A percentile compares a stretch with the other conserved stretches of the same genome.
Evolutionary conservation across 2,329 filamentous ascomycete species (phyloP).

Genomic region (Graphilbum ipis-grandicollis): DNA sequence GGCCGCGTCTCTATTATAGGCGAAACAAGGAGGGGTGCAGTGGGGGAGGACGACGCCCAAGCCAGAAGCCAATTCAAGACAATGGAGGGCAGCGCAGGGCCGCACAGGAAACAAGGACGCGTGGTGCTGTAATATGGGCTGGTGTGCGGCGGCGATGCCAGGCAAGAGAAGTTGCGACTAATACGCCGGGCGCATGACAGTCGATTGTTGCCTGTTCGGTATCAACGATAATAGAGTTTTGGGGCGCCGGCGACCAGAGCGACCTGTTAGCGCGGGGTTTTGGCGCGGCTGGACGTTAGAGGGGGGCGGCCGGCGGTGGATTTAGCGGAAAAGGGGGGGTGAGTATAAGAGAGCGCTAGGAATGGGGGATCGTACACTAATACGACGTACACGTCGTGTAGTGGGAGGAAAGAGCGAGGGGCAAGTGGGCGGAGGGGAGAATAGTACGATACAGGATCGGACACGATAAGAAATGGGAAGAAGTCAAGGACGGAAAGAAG

Average conservation of each 20-base stretch:
- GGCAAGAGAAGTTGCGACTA: neutral
- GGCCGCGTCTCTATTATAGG: neutral
- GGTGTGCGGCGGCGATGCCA: too few species aligned
- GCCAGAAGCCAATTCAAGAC: neutral
- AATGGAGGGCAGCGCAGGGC: neutral
- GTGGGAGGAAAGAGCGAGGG: too few species aligned
- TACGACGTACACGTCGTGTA: too few species aligned
- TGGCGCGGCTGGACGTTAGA: slow-evolving; percentile 2
- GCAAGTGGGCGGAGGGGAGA: too few species aligned
- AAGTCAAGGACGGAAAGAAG: neutral
- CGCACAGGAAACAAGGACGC: neutral
- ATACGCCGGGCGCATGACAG: slow-evolving; percentile 7
- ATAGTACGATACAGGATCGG: neutral
- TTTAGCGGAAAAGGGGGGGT: slow-evolving; percentile 3
- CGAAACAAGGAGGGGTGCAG: neutral
- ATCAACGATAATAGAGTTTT: slow-evolving; percentile 9
- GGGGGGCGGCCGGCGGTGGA: slow-evolving; percentile 2
- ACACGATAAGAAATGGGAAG: too few species aligned
- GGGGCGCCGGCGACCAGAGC: slow-evolving; percentile 1
- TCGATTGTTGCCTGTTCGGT: slow-evolving; percentile 8
- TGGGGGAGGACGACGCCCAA: neutral
- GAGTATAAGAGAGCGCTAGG: neutral
- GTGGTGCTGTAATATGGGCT: neutral
- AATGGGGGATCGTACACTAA: too few species aligned
- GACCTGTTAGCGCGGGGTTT: slow-evolving; percentile 7